phyloP scores from a whole-genome alignment of 2,329 filamentous ascomycete genomes.

The Diaporthe vaccinii region DNA sequence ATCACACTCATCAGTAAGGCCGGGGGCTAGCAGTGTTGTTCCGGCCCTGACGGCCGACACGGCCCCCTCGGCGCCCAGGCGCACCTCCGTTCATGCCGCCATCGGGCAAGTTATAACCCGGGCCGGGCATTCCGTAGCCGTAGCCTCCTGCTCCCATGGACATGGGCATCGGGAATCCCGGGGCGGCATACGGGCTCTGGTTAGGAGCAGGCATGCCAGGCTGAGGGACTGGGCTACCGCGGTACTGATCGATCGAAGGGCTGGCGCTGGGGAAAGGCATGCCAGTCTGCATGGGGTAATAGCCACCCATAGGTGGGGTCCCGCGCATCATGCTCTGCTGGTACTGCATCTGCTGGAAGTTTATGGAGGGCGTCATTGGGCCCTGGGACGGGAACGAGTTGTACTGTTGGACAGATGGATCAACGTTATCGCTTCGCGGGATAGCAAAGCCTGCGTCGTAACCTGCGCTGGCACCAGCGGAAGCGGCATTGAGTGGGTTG shows the following conservation, averaged over 20 bases:
- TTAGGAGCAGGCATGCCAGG: constrained; percentile 56
- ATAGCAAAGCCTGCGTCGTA: constrained; percentile 68
- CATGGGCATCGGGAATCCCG: constrained; percentile 62
- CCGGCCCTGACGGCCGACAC: constrained; percentile 38
- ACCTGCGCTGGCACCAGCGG: constrained; percentile 49
- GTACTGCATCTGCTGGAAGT: constrained; percentile 69
- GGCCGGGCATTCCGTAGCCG: constrained; percentile 52
- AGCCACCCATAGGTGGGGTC: constrained; percentile 68
- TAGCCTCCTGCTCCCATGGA: constrained; percentile 57
- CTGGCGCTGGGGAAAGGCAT: constrained; percentile 65
- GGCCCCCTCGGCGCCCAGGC: constrained; percentile 39
- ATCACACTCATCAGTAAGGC: constrained; percentile 29
- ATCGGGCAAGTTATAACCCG: constrained; percentile 39
- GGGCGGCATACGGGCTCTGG: constrained; percentile 62
- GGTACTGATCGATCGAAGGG: constrained; percentile 68
- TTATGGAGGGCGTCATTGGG: constrained; percentile 62
- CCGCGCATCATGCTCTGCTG: constrained; percentile 71
- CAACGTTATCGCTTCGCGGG: constrained; percentile 66
- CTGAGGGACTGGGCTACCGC: constrained; percentile 61
- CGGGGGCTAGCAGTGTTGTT: constrained; percentile 40
- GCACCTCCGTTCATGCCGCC: constrained; percentile 38
- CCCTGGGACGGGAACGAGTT: constrained; percentile 65
- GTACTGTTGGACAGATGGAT: constrained; percentile 60
- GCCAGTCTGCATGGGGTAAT: constrained; percentile 69
- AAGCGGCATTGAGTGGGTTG: constrained; percentile 61